Conservation (phyloP, 2,329 filamentous ascomycete genomes). For the Hypoxylon sp. region DNA sequence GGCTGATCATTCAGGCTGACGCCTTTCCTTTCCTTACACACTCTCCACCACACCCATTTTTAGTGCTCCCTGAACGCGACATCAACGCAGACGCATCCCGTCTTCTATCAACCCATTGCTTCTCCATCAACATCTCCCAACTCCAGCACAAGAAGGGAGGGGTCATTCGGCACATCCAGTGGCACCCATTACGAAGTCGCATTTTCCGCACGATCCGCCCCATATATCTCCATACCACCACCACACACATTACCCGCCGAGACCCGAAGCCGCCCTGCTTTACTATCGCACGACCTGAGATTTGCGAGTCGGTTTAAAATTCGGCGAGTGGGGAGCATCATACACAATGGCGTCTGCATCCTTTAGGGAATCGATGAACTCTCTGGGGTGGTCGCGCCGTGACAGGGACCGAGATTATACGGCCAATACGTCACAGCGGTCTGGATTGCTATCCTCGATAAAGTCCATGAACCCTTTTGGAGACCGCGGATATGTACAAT, state of each 20-base stretch:
- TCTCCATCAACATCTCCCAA: constrained; percentile 31
- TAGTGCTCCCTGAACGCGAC: constrained; percentile 47
- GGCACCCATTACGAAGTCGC: constrained; percentile 46
- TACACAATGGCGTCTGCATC: constrained; percentile 83
- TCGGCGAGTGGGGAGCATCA: constrained; percentile 15
- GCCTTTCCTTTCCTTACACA: constrained; percentile 29
- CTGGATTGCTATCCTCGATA: constrained; percentile 83
- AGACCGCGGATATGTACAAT: constrained; percentile 87
- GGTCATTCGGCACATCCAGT: constrained; percentile 47
- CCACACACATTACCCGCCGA: constrained; percentile 32
- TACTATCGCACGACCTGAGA: constrained; percentile 33
- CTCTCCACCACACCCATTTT: constrained; percentile 42
- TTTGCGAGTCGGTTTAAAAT: constrained; percentile 32
- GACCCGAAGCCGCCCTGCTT: constrained; percentile 36
- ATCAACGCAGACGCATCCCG: constrained; percentile 44
- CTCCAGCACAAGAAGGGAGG: constrained; percentile 34
- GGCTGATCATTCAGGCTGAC: constrained; percentile 42
- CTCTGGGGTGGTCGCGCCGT: constrained; percentile 92
- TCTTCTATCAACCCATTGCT: constrained; percentile 38
- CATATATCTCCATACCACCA: constrained; percentile 43
- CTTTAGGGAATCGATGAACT: constrained; percentile 95
- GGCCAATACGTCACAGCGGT: constrained; percentile 78
- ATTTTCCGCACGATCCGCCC: constrained; percentile 39
- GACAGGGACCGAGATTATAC: constrained; percentile 81
- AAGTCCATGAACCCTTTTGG: constrained; percentile 91